Base-by-base conservation (phyloP, 208 protist species). In the Acanthamoeba culbertsoni region DNA sequence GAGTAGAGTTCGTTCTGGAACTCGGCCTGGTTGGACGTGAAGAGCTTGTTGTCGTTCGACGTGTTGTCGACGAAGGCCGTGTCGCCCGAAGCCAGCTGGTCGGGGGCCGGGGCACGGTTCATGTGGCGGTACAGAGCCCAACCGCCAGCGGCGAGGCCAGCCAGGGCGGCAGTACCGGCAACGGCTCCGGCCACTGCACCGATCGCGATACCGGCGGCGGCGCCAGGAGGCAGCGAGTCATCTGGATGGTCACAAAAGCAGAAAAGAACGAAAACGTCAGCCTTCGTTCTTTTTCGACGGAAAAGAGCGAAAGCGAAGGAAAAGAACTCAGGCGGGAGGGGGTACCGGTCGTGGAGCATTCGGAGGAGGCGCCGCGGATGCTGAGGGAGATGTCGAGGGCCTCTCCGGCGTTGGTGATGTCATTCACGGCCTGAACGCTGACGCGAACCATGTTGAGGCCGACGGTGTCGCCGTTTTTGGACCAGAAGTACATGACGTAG, bases 1-100 rank as follows among this genome's bases (percentile, higher is more conserved):
- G 68, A 79, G 68, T 79, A 79, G 42, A 79, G 68, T 40, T 79
- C 68, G 68, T 79, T 79, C 68, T 79, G 68, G 68, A 79, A 79
- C 68, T 79, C 68, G 42, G 68, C 68, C 68, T 43, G 33, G 68
- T 79, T 79, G 68, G 68, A 79, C 37, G 68, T 79, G 68, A 79
- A 79, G 68, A 79, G 68, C 68, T 79, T 79, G 68, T 79, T 79
- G 68, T 79, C 68, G 68, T 79, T 79, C 26, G 68, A 79, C 10
- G 68, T 79, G 68, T 48, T 79, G 68, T 79, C 68, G 68, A 79
- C 68, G 37, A 79, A 79, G 42, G 68, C 68, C 37, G 68, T 79
- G 42, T 79, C 68, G 42, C 68, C 68, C 40, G 68, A 79, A 40
- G 68, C 68, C 6, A 79, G 68, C 68, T 79, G 68, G 26, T 79